Evolutionary conservation across 148 eudicot species (phyloP).

Genomic region (Fagopyrum esculentum): DNA sequence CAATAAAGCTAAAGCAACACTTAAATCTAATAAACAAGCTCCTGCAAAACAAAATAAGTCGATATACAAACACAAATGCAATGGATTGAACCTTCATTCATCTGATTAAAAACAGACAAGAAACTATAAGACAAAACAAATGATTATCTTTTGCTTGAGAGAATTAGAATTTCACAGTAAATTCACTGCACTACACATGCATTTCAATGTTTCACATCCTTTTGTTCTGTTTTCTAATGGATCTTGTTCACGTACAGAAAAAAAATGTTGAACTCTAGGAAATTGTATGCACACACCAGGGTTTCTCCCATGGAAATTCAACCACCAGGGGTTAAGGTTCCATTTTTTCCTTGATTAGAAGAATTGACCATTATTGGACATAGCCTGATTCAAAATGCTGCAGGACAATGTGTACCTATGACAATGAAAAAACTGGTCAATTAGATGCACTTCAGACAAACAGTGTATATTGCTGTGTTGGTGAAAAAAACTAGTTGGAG

Average conservation of each 20-base stretch:
- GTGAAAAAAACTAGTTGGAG: no score
- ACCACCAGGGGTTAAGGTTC: neutral
- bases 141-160: neutral
- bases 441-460: neutral
- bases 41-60: neutral
- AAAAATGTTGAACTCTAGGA: neutral
- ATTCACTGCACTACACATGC: constrained; percentile 3
- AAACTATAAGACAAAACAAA: neutral
- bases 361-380: constrained; percentile 5
- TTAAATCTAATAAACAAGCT: neutral
- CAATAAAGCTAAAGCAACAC: no score
- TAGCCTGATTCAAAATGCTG: neutral
- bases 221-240: neutral
- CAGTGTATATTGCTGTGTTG: neutral
- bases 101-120: neutral
- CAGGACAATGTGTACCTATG: constrained; percentile 1
- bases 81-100: neutral
- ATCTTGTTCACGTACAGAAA: neutral
- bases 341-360: neutral
- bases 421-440: neutral
- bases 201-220: neutral
- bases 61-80: neutral
- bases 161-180: neutral
- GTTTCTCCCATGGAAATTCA: neutral
- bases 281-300: constrained; percentile 7